These are phyloP conservation scores for Skeletonema marinoi DNA, from an alignment of 108 stramenopile species.

Conservation along the genomic window DNA sequence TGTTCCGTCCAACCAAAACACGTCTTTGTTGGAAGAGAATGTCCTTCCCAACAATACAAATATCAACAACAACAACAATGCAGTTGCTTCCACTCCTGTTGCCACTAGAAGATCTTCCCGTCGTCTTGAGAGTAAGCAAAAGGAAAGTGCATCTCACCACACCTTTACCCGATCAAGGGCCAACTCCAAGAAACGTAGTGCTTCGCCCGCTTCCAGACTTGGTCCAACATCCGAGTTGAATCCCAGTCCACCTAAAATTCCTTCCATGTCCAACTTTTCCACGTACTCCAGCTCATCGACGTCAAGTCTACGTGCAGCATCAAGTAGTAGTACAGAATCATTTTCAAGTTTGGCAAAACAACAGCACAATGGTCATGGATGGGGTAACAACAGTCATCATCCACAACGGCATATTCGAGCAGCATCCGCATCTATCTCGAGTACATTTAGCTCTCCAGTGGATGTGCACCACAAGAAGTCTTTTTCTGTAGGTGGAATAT, in stretches of 20 bases:
- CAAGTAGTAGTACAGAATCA: conserved; percentile 2
- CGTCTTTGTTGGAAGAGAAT: conserved; percentile 27
- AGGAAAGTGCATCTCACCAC: background rate
- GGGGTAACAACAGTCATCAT: conserved; percentile 2
- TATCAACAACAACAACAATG: background rate
- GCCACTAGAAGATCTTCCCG: conserved; percentile 16
- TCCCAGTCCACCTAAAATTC: conserved; percentile 31
- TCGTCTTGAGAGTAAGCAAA: background rate
- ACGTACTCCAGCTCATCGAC: conserved; percentile 5
- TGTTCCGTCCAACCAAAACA: background rate
- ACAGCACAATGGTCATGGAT: background rate
- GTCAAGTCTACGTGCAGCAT: background rate
- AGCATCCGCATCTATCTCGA: background rate
- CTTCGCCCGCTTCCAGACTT: background rate
- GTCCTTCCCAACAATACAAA: conserved; percentile 32
- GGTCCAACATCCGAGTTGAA: conserved; percentile 3
- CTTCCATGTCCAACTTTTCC: conserved; percentile 10
- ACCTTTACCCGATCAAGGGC: background rate
- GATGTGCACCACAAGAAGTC: background rate
- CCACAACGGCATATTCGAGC: background rate
- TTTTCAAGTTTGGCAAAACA: conserved; percentile 14
- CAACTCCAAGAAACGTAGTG: conserved; percentile 32
- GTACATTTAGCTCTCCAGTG: background rate
- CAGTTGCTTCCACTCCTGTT: background rate
- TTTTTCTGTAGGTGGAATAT: background rate